Conservation (phyloP, 2,329 filamentous ascomycete species). For the Monilinia polystroma region DNA sequence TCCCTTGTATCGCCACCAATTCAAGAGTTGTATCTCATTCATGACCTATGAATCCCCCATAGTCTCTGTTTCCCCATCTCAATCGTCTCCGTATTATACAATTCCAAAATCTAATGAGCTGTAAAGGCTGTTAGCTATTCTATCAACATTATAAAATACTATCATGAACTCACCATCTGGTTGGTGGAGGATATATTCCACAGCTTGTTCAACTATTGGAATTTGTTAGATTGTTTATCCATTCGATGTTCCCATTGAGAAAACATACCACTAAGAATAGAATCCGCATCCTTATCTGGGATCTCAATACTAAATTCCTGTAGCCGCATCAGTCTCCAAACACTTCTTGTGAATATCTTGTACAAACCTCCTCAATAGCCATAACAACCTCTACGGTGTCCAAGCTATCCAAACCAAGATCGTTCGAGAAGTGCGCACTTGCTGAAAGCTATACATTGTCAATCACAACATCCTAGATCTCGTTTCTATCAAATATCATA, state of each 20-base stretch:
- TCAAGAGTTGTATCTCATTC: conserved; percentile 24
- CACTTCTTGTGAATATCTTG: conserved; percentile 7
- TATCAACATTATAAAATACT: not conserved
- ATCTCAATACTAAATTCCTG: conserved; percentile 73
- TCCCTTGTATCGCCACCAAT: conserved; percentile 24
- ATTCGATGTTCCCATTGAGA: not conserved
- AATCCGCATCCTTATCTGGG: conserved; percentile 75
- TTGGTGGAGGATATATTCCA: conserved; percentile 72
- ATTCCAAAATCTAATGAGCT: conserved; percentile 39
- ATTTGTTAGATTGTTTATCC: conserved; percentile 15
- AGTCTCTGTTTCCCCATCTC: conserved; percentile 19
- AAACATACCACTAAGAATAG: conserved; percentile 70
- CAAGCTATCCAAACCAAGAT: conserved; percentile 93
- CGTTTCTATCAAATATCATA: conserved; percentile 42
- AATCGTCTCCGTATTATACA: conserved; percentile 36
- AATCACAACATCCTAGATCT: conserved; percentile 29
- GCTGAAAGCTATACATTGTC: conserved; percentile 66
- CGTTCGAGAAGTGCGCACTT: conserved; percentile 89
- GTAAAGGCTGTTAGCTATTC: not conserved
- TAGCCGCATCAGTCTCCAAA: conserved; percentile 35
- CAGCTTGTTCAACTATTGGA: conserved; percentile 67
- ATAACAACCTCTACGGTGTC: conserved; percentile 99
- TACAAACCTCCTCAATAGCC: conserved; percentile 91
- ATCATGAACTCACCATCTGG: conserved; percentile 63
- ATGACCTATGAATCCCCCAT: conserved; percentile 27